Evolutionary conservation across 1,139 yeast species (phyloP).

Genomic region (Meyerozyma elateridarum): DNA sequence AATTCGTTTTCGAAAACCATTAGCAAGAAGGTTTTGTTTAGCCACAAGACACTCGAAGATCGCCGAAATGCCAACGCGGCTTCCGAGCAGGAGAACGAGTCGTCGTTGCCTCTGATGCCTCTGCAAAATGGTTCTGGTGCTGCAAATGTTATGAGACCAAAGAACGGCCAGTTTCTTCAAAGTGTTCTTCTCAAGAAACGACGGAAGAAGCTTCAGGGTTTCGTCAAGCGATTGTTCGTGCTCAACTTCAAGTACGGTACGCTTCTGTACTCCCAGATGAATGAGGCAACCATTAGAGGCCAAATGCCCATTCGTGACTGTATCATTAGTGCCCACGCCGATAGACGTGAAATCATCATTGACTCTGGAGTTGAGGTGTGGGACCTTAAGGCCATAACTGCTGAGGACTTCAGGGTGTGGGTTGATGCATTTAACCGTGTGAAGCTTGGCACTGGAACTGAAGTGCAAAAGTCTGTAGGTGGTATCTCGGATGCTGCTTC

Average conservation of each 20-base stretch:
- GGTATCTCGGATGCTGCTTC: slow-evolving; percentile 3
- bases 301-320: slow-evolving; percentile 85
- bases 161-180: slow-evolving; percentile 62
- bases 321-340: slow-evolving; percentile 73
- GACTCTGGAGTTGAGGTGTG: slow-evolving; percentile 97
- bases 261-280: slow-evolving; percentile 68
- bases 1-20: slow-evolving; percentile 86
- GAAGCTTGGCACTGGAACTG: slow-evolving; percentile 15
- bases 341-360: slow-evolving; percentile 64
- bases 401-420: slow-evolving; percentile 75
- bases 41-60: slow-evolving; percentile 30
- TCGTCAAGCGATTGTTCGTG: slow-evolving; percentile 76
- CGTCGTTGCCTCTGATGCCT: background rate
- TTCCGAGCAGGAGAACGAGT: background rate
- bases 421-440: slow-evolving; percentile 64
- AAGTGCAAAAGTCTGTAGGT: background rate
- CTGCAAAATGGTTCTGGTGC: too few species aligned
- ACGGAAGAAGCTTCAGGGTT: slow-evolving; percentile 77
- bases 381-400: slow-evolving; percentile 70
- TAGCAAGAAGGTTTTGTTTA: slow-evolving; percentile 75
- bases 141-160: slow-evolving; percentile 26
- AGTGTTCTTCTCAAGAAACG: slow-evolving; percentile 73
- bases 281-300: slow-evolving; percentile 76
- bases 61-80: slow-evolving; percentile 1
- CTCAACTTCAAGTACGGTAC: slow-evolving; percentile 80